Evolutionary conservation across 1,284 basidiomycete genomes (phyloP).

Genomic region (Grifola frondosa): DNA sequence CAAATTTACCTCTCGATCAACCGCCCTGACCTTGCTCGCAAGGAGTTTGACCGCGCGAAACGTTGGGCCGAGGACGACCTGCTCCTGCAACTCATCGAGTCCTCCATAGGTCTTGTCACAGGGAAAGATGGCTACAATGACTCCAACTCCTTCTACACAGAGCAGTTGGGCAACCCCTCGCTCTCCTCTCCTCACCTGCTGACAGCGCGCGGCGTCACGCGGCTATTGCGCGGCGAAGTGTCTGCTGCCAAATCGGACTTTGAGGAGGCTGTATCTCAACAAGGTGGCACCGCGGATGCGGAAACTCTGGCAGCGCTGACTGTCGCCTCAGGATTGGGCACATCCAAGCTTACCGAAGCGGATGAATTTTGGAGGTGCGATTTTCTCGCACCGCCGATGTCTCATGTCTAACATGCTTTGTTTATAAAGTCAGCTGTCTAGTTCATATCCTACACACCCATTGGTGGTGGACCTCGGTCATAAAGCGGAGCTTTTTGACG

Average conservation of each 20-base stretch:
- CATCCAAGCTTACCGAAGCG: slow-evolving; percentile 55
- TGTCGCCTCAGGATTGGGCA: slow-evolving; percentile 65
- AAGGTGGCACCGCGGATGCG: slow-evolving; percentile 49
- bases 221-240: slow-evolving; percentile 79
- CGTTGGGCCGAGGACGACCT: slow-evolving; percentile 87
- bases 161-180: slow-evolving; percentile 86
- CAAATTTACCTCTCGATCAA: slow-evolving; percentile 87
- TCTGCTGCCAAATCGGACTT: slow-evolving; percentile 84
- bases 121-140: slow-evolving; percentile 75
- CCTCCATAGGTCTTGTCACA: slow-evolving; percentile 80
- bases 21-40: slow-evolving; percentile 83
- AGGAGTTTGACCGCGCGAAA: slow-evolving; percentile 79
- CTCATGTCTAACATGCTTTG: slow-evolving; percentile 1
- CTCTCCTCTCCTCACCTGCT: slow-evolving; percentile 74
- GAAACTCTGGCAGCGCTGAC: slow-evolving; percentile 72
- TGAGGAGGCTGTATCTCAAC: slow-evolving; percentile 70
- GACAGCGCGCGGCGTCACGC: slow-evolving; percentile 81
- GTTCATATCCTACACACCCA: slow-evolving; percentile 65
- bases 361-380: slow-evolving; percentile 70
- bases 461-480: slow-evolving; percentile 60
- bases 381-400: slow-evolving; percentile 1
- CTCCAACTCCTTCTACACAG: slow-evolving; percentile 84
- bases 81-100: slow-evolving; percentile 87
- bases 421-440: slow-evolving; percentile 53
- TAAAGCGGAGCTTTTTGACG: slow-evolving; percentile 72